Percentiles rank a stretch among this genome's conserved stretches.
These are phyloP conservation scores for Setomelanomma holmii DNA, from an alignment of 2,329 filamentous ascomycete genomes.

Conservation along the genomic window DNA sequence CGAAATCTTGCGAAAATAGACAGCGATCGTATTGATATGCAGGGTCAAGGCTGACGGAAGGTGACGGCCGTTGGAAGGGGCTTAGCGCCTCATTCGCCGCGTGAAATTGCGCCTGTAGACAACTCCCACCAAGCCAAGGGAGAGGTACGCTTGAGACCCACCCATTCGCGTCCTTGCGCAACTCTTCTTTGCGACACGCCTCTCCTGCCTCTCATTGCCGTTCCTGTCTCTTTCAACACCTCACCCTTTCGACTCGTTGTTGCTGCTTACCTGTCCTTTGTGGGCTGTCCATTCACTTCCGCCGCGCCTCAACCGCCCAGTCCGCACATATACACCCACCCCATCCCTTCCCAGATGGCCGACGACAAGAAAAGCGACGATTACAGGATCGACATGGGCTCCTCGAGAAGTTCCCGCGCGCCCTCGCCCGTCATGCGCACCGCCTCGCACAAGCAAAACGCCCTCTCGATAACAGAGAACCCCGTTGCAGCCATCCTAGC, in stretches of 20 bases:
- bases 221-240: conserved; percentile 23
- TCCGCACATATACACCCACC: conserved; percentile 11
- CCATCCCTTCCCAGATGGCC: conserved; percentile 68
- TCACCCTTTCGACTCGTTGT: conserved; percentile 2
- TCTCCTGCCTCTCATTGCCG: conserved; percentile 19
- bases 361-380: conserved; percentile 89
- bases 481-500: conserved; percentile 81
- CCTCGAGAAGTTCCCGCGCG: conserved; percentile 56
- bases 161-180: conserved; percentile 39
- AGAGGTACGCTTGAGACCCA: conserved; percentile 29
- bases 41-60: conserved; percentile 26
- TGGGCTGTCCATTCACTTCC: conserved; percentile 23
- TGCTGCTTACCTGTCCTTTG: conserved; percentile 23
- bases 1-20: conserved; percentile 8
- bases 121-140: conserved; percentile 33
- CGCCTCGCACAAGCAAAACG: conserved; percentile 30
- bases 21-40: conserved; percentile 6
- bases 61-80: conserved; percentile 22
- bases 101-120: conserved; percentile 35
- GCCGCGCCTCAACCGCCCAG: conserved; percentile 9
- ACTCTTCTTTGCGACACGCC: conserved; percentile 20
- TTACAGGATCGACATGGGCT: conserved; percentile 69
- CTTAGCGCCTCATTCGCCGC: conserved; percentile 31
- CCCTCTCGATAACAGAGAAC: conserved; percentile 68
- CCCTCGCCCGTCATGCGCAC: conserved; percentile 59